Base-by-base conservation (phyloP, 495 filamentous ascomycete genomes). In the Daldinia bambusicola region DNA sequence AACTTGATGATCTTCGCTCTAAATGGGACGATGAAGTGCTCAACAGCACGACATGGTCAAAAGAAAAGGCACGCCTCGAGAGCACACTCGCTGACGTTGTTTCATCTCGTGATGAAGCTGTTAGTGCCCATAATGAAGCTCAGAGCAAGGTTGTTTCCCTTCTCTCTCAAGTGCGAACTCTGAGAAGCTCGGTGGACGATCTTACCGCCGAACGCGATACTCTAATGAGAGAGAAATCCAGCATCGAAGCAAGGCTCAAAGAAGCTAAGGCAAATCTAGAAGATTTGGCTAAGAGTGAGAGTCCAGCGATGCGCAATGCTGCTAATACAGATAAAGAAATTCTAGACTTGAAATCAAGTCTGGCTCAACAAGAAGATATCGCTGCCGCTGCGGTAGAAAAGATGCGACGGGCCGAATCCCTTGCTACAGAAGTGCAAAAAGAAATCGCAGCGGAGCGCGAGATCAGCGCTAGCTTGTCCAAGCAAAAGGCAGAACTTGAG, bases 1-100 rank as follows among this genome's bases (percentile, higher is more conserved):
- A 99, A 77, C 87, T 98, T 14, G 95, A 99, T 70, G 93, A 97
- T 69, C 89, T 98, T 20, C 90, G 95, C 55, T 93, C 90, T 66
- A 98, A 98, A 78, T 99, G 96, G 96, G 96, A 99, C 76, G 92
- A 99, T 74, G 95, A 99, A 80, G 94, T 98, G 18, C 89, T 99
- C 74, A 99, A 99, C 76, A 95, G 92, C 79, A 96, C 93, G 0
- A 95, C 95, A 0, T 99, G 95, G 95, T 93, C 94, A 36, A 99
- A 99, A 82, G 95, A 99, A 82, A 99, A 99, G 81, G 84, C 92
- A 4, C 89, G 95, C 6, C 85, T 99, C 63, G 96, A 98, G 72
- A 89, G 93, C 45, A 96, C 93, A 13, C 85, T 99, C 52, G 90
- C 96, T 63, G 95, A 98, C 76, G 86, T 98, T 18, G 91, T 91